phyloP scores from a whole-genome alignment of 441 rosid genomes.

The Rhodomyrtus psidioides region DNA sequence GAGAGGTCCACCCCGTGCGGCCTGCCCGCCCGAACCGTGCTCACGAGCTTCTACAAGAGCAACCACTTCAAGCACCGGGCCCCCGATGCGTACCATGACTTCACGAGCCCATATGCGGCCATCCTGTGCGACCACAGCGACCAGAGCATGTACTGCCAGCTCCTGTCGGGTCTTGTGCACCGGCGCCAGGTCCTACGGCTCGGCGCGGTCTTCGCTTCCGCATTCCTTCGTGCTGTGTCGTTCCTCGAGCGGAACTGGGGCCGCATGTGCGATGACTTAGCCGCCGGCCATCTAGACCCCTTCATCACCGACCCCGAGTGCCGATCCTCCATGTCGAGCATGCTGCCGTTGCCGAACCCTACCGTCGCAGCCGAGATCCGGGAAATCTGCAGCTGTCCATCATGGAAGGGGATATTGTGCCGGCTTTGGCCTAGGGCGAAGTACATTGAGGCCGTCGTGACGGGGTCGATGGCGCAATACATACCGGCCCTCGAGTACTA shows the following conservation, averaged over 20 bases:
- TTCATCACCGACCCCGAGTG: constrained; percentile 60
- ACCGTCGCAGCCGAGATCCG: constrained; percentile 59
- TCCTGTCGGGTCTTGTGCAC: constrained; percentile 69
- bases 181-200: constrained; percentile 65
- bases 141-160: constrained; percentile 96
- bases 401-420: constrained; percentile 82
- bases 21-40: constrained; percentile 75
- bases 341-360: constrained; percentile 44
- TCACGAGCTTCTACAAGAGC: constrained; percentile 90
- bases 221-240: constrained; percentile 70
- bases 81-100: constrained; percentile 58
- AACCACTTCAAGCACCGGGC: constrained; percentile 68
- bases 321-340: constrained; percentile 36
- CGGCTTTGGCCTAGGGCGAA: constrained; percentile 79
- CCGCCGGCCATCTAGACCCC: constrained; percentile 37
- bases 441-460: constrained; percentile 84
- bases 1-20: constrained; percentile 75
- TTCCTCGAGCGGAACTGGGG: constrained; percentile 74
- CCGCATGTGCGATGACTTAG: constrained; percentile 57
- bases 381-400: constrained; percentile 48
- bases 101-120: constrained; percentile 66
- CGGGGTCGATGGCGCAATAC: constrained; percentile 94
- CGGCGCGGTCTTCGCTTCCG: constrained; percentile 86
- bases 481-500: constrained; percentile 63
- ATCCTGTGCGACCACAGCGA: constrained; percentile 68